Percentiles rank a stretch among this genome's conserved stretches.
Conservation (phyloP, 805 yeast genomes). For the Tetrapisispora taiwanensis region DNA sequence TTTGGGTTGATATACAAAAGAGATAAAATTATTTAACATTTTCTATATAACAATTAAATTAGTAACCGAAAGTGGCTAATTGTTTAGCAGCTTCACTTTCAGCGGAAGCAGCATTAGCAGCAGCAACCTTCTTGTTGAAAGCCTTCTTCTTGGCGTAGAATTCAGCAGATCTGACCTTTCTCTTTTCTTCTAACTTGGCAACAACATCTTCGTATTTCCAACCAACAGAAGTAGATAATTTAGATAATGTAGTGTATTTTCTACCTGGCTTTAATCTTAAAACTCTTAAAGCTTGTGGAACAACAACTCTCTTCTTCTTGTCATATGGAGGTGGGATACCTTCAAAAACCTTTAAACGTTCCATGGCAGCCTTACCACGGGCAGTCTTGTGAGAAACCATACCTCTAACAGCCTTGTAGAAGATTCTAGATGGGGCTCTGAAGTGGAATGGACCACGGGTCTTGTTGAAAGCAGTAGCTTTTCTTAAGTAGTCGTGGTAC, state of each 20-base stretch:
- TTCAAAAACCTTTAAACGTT: constrained; percentile 98
- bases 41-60: constrained; percentile 32
- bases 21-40: not conserved
- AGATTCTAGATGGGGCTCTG: constrained; percentile 99
- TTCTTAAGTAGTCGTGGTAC: constrained; percentile 99
- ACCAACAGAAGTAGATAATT: constrained; percentile 93
- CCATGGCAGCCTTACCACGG: constrained; percentile 99
- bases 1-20: constrained; percentile 4
- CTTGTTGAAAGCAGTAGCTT: constrained; percentile 98
- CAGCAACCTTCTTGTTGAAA: constrained; percentile 79
- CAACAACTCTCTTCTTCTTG: constrained; percentile 99
- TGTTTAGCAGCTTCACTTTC: constrained; percentile 84
- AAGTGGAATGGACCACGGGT: constrained; percentile 99
- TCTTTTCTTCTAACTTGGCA: constrained; percentile 95
- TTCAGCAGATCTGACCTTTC: constrained; percentile 97
- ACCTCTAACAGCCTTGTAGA: constrained; percentile 99
- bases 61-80: constrained; percentile 96
- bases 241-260: constrained; percentile 98
- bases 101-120: constrained; percentile 81
- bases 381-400: constrained; percentile 99
- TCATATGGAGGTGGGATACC: constrained; percentile 99
- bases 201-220: constrained; percentile 99
- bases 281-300: constrained; percentile 98
- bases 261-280: constrained; percentile 99
- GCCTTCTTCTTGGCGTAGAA: constrained; percentile 98